These are phyloP conservation scores for Exutisphaerella laricina DNA, from an alignment of 2,329 filamentous ascomycete species.

Conservation along the genomic window DNA sequence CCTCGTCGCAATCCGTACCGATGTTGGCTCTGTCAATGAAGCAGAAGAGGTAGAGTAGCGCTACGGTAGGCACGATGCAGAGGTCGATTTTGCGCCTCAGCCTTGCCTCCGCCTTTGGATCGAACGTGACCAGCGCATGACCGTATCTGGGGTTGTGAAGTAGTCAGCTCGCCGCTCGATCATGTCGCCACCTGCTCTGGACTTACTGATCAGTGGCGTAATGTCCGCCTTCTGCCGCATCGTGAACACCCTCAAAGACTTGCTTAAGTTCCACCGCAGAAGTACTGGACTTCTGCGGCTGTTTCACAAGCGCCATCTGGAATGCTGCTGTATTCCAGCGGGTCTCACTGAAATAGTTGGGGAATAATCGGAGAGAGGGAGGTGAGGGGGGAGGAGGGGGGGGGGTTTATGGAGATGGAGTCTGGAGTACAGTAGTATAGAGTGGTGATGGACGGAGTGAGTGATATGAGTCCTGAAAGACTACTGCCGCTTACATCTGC, in stretches of 20 bases:
- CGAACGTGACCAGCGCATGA: slow-evolving; percentile 49
- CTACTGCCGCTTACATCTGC: background rate
- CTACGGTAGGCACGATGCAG: slow-evolving; percentile 59
- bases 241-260: background rate
- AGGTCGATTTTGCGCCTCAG: slow-evolving; percentile 62
- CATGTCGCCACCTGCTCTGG: background rate
- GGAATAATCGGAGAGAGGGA: too few relatives aligned
- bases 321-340: background rate
- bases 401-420: background rate
- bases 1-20: too few relatives aligned
- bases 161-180: too few relatives aligned
- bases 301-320: slow-evolving; percentile 1
- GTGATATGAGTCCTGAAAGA: background rate
- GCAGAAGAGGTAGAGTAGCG: slow-evolving; percentile 64
- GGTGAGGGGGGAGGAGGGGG: too few relatives aligned
- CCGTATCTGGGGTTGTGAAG: slow-evolving; percentile 50
- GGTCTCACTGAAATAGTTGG: too few relatives aligned
- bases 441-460: background rate
- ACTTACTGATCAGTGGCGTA: slow-evolving; percentile 1
- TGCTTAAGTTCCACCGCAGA: background rate
- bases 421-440: background rate
- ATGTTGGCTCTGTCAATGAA: slow-evolving; percentile 73
- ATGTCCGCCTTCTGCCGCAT: slow-evolving; percentile 2
- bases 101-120: slow-evolving; percentile 52
- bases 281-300: background rate